phyloP scores from a whole-genome alignment of 108 stramenopile species.

The Parietichytrium sp. region DNA sequence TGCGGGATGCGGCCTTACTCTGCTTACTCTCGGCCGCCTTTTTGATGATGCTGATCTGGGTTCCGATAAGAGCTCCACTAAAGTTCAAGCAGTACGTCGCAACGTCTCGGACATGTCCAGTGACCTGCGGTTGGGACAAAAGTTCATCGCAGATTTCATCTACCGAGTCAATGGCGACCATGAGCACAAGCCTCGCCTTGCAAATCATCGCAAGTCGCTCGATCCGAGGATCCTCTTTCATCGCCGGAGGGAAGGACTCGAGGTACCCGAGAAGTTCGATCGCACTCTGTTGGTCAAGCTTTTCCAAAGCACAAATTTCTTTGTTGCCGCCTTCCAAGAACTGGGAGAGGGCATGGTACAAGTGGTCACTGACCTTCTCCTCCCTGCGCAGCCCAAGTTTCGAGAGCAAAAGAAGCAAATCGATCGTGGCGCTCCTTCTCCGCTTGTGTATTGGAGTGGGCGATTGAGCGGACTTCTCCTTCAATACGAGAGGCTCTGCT shows the following conservation, averaged over 20 bases:
- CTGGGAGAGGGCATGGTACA: slow-evolving; percentile 6
- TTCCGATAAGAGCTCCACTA: background rate
- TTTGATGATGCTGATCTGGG: slow-evolving; percentile 4
- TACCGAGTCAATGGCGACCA: background rate
- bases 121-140: slow-evolving; percentile 2
- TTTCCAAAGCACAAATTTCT: background rate
- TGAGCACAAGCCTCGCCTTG: slow-evolving; percentile 26
- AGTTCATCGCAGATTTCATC: slow-evolving; percentile 13
- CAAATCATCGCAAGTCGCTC: background rate
- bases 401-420: background rate
- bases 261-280: slow-evolving; percentile 13
- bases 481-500: no score
- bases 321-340: background rate
- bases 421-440: slow-evolving; percentile 3
- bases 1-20: slow-evolving; percentile 1
- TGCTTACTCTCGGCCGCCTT: background rate
- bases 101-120: slow-evolving; percentile 29
- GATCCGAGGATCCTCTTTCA: slow-evolving; percentile 3
- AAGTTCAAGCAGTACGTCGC: slow-evolving; percentile 13
- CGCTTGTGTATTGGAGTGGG: no score
- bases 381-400: slow-evolving; percentile 25
- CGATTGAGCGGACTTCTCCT: no score
- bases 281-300: background rate
- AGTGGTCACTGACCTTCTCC: background rate
- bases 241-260: background rate